Evolutionary conservation across 768 basidiomycete genomes (phyloP).

Genomic region (Lentinula sp.): DNA sequence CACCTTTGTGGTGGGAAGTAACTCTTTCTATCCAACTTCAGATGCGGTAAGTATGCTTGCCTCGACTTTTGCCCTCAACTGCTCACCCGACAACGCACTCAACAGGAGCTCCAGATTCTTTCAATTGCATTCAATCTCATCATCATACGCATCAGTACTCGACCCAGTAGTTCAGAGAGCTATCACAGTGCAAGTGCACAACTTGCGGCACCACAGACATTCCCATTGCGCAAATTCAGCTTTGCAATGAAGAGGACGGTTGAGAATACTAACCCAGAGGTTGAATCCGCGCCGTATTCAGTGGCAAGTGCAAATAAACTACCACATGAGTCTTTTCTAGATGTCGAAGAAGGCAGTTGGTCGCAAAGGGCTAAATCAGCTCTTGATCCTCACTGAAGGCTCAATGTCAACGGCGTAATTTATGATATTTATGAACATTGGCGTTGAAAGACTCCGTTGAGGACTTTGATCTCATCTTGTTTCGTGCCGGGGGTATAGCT

Average conservation of each 20-base stretch:
- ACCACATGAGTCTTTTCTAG: background rate
- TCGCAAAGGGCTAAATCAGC: background rate
- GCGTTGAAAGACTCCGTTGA: too few species aligned
- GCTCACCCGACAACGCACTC: background rate
- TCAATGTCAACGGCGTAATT: too few species aligned
- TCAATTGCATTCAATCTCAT: slow-evolving; percentile 12
- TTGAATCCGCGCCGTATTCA: background rate
- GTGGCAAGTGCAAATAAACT: background rate
- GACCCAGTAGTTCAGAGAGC: background rate
- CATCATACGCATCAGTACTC: slow-evolving; percentile 6
- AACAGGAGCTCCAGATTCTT: slow-evolving; percentile 8
- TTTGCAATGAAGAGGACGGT: background rate
- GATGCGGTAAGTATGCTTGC: background rate
- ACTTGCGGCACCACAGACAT: background rate
- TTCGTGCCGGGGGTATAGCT: background rate
- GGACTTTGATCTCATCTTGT: too few species aligned
- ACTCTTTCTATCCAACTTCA: slow-evolving; percentile 5
- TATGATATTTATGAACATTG: too few species aligned
- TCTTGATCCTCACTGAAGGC: too few species aligned
- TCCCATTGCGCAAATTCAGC: background rate
- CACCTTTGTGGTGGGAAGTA: slow-evolving; percentile 2
- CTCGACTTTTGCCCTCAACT: background rate
- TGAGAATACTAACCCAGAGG: background rate
- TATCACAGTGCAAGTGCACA: background rate
- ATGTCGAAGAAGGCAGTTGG: background rate